Percentiles rank a stretch among this genome's conserved stretches.
phyloP scores from a whole-genome alignment of 1,139 yeast genomes.

The Zygoascus sp. region DNA sequence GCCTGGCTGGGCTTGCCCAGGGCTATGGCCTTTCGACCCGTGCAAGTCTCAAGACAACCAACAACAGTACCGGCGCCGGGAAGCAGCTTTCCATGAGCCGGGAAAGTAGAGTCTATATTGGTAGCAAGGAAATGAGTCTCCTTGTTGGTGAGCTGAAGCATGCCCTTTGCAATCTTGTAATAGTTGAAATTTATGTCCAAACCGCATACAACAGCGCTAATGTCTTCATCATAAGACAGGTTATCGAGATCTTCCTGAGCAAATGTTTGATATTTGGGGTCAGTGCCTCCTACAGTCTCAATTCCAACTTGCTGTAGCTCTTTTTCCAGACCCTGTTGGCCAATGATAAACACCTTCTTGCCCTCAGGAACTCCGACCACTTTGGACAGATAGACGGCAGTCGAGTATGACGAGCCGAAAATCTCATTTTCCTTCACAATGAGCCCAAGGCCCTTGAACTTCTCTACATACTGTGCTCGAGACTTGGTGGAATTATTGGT shows the following conservation, averaged over 20 bases:
- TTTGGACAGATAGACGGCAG: conserved; percentile 79
- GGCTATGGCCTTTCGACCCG: conserved; percentile 70
- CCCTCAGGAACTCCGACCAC: conserved; percentile 65
- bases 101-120: conserved; percentile 93
- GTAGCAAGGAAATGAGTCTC: conserved; percentile 81
- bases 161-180: conserved; percentile 71
- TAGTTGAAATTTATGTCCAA: conserved; percentile 73
- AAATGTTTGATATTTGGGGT: conserved; percentile 29
- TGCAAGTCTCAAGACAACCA: conserved; percentile 68
- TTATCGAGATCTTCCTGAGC: conserved; percentile 34
- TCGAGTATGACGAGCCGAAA: conserved; percentile 87
- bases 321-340: conserved; percentile 74
- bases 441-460: conserved; percentile 73
- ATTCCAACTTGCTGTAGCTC: conserved; percentile 70
- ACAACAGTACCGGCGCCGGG: conserved; percentile 96
- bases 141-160: conserved; percentile 71
- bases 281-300: conserved; percentile 70
- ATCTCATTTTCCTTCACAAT: conserved; percentile 63
- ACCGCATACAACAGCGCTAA: conserved; percentile 90
- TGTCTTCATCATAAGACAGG: conserved; percentile 55
- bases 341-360: conserved; percentile 81
- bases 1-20: conserved; percentile 90
- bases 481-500: conserved; percentile 95
- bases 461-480: conserved; percentile 65
- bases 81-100: conserved; percentile 74